These are phyloP conservation scores for Talaromyces sp. DNA, from an alignment of 2,329 filamentous ascomycete genomes.

Conservation along the genomic window DNA sequence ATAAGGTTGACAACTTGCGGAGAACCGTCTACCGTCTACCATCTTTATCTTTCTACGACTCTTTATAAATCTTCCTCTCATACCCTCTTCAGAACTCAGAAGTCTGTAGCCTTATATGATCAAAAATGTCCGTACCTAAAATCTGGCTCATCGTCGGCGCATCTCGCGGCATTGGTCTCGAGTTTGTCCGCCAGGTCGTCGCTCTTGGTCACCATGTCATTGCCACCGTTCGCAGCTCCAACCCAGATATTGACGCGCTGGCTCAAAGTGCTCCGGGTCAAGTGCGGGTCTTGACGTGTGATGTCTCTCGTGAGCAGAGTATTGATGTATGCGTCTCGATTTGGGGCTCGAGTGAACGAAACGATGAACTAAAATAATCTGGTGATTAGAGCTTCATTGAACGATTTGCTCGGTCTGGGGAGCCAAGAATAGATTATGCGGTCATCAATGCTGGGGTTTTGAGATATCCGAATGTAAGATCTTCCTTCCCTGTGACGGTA, in stretches of 20 bases:
- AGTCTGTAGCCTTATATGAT: not conserved
- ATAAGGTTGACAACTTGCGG: not conserved
- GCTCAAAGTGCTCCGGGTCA: conserved; percentile 37
- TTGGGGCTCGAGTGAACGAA: not conserved
- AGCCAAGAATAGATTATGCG: conserved; percentile 49
- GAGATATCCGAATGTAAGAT: conserved; percentile 55
- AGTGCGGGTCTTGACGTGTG: conserved; percentile 41
- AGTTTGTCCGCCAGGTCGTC: conserved; percentile 41
- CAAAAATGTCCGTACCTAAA: conserved; percentile 5
- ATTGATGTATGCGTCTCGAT: conserved; percentile 42
- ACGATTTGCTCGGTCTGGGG: conserved; percentile 33
- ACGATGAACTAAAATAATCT: no score
- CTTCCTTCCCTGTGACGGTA: not conserved
- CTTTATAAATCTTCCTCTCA: not conserved
- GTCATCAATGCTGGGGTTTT: conserved; percentile 57
- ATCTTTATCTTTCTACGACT: not conserved
- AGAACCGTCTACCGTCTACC: no score
- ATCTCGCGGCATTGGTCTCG: conserved; percentile 10
- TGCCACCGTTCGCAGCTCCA: conserved; percentile 48
- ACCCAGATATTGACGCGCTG: conserved; percentile 33
- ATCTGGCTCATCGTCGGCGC: conserved; percentile 31
- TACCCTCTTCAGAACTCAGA: not conserved
- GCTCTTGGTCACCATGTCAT: conserved; percentile 48
- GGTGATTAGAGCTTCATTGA: conserved; percentile 1
- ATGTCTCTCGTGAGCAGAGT: conserved; percentile 52